Evolutionary conservation across 495 filamentous ascomycete genomes (phyloP).

Genomic region (Neurospora tetraspora): DNA sequence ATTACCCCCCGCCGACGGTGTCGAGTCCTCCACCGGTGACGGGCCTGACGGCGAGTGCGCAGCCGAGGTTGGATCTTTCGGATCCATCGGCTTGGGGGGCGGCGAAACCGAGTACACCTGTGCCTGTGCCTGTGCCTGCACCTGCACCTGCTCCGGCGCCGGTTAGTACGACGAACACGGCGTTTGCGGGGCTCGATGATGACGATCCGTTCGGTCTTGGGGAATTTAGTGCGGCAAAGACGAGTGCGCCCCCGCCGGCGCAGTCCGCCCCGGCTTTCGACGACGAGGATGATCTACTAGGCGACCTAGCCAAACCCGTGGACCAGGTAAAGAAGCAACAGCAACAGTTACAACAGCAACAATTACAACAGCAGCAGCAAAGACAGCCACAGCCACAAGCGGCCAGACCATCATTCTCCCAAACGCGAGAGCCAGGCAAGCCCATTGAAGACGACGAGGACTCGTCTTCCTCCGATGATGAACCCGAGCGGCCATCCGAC

Average conservation of each 20-base stretch:
- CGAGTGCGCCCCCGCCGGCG: constrained; percentile 19
- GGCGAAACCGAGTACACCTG: constrained; percentile 3
- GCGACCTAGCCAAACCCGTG: constrained; percentile 76
- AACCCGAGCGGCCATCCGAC: constrained; percentile 20
- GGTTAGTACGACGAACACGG: constrained; percentile 15
- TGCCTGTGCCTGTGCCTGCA: neutral
- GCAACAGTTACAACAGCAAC: constrained; percentile 30
- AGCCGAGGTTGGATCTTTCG: constrained; percentile 22
- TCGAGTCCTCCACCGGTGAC: constrained; percentile 12
- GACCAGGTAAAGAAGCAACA: constrained; percentile 52
- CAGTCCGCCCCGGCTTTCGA: constrained; percentile 37
- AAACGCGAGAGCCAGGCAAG: constrained; percentile 33
- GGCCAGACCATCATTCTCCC: constrained; percentile 11
- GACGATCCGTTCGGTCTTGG: constrained; percentile 88
- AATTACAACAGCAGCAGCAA: neutral
- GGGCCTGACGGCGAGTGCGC: constrained; percentile 10
- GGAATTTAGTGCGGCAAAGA: constrained; percentile 41
- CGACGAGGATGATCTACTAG: constrained; percentile 87
- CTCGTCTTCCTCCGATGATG: constrained; percentile 31
- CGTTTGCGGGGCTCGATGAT: constrained; percentile 23
- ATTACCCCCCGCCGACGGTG: constrained; percentile 43
- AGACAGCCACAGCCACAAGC: neutral
- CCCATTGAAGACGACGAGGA: constrained; percentile 36
- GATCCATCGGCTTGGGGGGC: constrained; percentile 30
- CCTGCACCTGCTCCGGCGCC: neutral